Percentiles rank a stretch among this genome's conserved stretches.
phyloP scores from a whole-genome alignment of 2,329 filamentous ascomycete species.

The Tympanopsis confertula region DNA sequence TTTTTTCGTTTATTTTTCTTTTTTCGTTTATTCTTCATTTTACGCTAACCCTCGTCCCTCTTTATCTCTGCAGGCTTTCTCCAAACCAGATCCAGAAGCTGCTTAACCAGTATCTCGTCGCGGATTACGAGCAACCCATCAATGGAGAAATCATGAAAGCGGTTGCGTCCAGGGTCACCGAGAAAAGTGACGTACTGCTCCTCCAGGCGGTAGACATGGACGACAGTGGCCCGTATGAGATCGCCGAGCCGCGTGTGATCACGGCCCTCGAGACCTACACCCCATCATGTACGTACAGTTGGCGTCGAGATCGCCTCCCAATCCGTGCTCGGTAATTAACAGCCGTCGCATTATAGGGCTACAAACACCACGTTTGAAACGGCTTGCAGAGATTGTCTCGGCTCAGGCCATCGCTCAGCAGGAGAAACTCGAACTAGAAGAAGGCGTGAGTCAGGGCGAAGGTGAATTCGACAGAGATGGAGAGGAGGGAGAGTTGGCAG shows the following conservation, averaged over 20 bases:
- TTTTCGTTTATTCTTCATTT: no score
- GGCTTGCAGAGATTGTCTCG: conserved; percentile 94
- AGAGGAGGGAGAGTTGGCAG: conserved; percentile 34
- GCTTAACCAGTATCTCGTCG: conserved; percentile 94
- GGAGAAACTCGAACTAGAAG: conserved; percentile 61
- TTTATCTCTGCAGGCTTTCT: conserved; percentile 60
- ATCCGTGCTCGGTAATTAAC: no score
- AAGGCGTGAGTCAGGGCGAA: conserved; percentile 5
- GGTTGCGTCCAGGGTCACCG: conserved; percentile 87
- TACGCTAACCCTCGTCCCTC: conserved; percentile 5
- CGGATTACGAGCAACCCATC: conserved; percentile 97
- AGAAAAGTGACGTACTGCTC: conserved; percentile 93
- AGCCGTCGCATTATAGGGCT: conserved; percentile 55
- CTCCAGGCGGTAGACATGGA: conserved; percentile 97
- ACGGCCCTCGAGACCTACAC: conserved; percentile 96
- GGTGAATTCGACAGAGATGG: conserved; percentile 30
- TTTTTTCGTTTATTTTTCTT: no score
- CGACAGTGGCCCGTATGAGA: conserved; percentile 95
- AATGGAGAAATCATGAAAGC: conserved; percentile 99
- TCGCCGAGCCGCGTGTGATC: conserved; percentile 90
- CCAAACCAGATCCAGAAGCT: conserved; percentile 99
- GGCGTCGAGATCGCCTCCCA: background rate
- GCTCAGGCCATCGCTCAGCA: conserved; percentile 93
- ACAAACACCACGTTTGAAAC: conserved; percentile 88
- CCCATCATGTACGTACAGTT: conserved; percentile 69